Evolutionary conservation across 225 moss, liverwort and hornwort genomes (phyloP).

Genomic region (Rhytidiadelphus loreus): DNA sequence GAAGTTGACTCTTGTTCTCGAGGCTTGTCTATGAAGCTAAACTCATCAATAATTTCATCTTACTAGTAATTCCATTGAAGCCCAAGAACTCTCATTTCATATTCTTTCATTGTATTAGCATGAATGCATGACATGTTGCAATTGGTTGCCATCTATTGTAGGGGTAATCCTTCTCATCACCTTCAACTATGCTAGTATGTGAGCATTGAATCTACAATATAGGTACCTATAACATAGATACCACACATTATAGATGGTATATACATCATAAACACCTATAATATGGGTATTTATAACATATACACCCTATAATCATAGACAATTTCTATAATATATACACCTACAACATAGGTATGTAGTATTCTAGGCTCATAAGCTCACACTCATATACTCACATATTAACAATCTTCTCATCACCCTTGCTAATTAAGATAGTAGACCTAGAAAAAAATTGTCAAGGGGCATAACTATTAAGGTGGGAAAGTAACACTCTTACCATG

Average conservation of each 20-base stretch:
- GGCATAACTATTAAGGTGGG: accelerated
- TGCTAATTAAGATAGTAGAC: accelerated
- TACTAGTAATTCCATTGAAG: neutral
- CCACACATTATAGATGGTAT: too few species aligned
- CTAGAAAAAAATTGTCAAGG: accelerated
- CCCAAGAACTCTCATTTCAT: neutral
- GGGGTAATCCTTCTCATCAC: accelerated
- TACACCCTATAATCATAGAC: too few species aligned
- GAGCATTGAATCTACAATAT: too few species aligned
- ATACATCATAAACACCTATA: too few species aligned
- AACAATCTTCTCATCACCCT: too few species aligned
- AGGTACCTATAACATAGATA: too few species aligned
- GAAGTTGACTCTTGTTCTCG: neutral
- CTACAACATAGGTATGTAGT: too few species aligned
- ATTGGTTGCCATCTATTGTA: neutral
- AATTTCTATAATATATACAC: too few species aligned
- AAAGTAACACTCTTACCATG: accelerated
- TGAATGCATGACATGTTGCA: neutral
- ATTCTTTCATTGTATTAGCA: accelerated
- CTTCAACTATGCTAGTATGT: too few species aligned
- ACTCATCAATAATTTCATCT: neutral
- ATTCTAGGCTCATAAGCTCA: too few species aligned
- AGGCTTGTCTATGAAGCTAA: accelerated
- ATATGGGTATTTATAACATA: too few species aligned
- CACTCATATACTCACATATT: too few species aligned